Evolutionary conservation across 2,329 filamentous ascomycete species (phyloP), one percentile per base, ranked within the genome.

Genomic region (Claviceps cyperi): DNA sequence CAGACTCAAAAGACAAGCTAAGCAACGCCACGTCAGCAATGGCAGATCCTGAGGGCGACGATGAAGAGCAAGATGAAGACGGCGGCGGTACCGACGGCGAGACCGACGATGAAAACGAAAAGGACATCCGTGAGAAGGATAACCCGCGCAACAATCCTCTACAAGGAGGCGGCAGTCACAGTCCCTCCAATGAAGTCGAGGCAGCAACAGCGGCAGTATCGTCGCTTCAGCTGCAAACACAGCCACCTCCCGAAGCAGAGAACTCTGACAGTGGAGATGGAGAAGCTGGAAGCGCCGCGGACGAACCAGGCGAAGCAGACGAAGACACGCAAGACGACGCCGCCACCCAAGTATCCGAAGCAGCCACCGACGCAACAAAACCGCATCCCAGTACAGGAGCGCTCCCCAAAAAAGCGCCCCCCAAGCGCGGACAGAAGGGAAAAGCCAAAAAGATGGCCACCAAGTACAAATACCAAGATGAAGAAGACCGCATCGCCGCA

Each of bases 391-490:
- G 2, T 6, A 32, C 43, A 39, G 17, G 24, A 17, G 21, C 6
- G 21, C 35, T 35, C 17, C n/a, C n/a, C 61, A 74, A 72, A 64
- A 78, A 73, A 60, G 57, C 48, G 0, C 55, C 59, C 0, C 59
- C 65, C 35, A 84, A 81, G 62, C 81, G 90, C 51, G 88, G 89
- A 32, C 88, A 94, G 64, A 81, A 79, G 51, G 77, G 76, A 52
- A 95, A 94, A 63, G 81, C 83, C 43, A 95, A 94, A 71, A 94
- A 92, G 65, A 81, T 87, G 2, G 87, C 87, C 3, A 72, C 79
- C 52, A 96, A 95, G 64, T 98, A 98, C 68, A 91, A 85, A 44
- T 73, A 94, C 58, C 92, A 97, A 72, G 91, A 97, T 58, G 89
- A 95, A 50, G 91, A 95, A 66, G 92, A 98, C 60, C 86, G 89